Evolutionary conservation across 2,329 filamentous ascomycete genomes (phyloP), one percentile per base, ranked within the genome.

Genomic region (Fonsecaea nubica): DNA sequence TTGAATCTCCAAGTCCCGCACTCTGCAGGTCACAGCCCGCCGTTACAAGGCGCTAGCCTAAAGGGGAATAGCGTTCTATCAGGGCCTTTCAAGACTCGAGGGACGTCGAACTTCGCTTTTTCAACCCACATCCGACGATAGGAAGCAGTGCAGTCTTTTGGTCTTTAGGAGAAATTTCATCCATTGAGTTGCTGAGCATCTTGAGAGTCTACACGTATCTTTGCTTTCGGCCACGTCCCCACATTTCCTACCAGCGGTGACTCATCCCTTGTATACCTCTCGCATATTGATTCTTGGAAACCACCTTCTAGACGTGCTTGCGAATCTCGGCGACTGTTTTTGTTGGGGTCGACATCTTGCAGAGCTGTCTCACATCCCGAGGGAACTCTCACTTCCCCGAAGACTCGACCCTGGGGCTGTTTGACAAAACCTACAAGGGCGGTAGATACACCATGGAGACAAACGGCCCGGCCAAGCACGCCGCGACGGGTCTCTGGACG

Each of bases 271-370:
- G 45, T 50, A 50, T 50, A 50, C 18, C 45, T 50, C 12, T 50
- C 25, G 45, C 7, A 25, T 50, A 8, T 8, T 50, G 18, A 50
- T 50, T 38, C 12, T 50, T 10, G 21, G 9, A 50, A 25, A 13
- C 21, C 45, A 82, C 80, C 1, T 78, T 87, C 9, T 87, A 87
- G 10, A 50, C 45, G 18, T 50, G 45, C 45, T 25, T 25, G 18
- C n/a, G 18, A 9, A 25, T 50, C 9, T 50, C 18, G 25, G 45
- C 12, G 45, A 21, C 25, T 50, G 40, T 50, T 9, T 9, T 13
- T 18, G 18, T 25, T 10, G 25, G 45, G 8, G 25, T 50, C 9
- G 7, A 4, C 2, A 8, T 21, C n/a, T 48, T 25, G 9, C 5
- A 9, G 42, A 10, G n/a, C 42, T 21, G 40, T 48, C 42, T 21